A percentile compares a stretch with the other conserved stretches of the same genome.
Conservation (phyloP, 805 yeast genomes). For the Myxozyma neotropica region DNA sequence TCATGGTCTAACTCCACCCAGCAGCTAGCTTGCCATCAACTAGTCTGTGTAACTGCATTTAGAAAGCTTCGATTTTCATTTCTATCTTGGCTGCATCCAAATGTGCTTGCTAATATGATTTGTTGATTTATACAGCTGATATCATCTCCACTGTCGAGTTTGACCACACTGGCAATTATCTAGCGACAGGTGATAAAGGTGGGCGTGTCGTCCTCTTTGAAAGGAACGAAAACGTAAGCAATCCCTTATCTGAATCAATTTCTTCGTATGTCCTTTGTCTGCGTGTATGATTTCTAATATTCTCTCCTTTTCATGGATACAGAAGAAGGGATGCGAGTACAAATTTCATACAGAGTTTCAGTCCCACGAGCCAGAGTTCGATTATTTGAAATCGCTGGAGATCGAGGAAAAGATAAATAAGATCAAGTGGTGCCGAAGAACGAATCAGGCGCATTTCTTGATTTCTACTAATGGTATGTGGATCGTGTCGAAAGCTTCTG, state of each 20-base stretch:
- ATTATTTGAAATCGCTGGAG: slow-evolving; percentile 90
- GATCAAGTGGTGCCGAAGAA: slow-evolving; percentile 91
- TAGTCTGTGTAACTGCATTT: neutral
- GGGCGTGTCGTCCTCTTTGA: slow-evolving; percentile 97
- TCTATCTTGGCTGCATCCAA: neutral
- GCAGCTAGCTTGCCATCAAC: neutral
- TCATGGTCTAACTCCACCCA: neutral
- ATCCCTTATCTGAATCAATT: too few species aligned
- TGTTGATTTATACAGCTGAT: slow-evolving; percentile 58
- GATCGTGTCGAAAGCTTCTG: neutral
- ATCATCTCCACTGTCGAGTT: slow-evolving; percentile 96
- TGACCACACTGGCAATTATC: slow-evolving; percentile 88
- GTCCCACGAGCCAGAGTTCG: slow-evolving; percentile 98
- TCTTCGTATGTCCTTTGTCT: too few species aligned
- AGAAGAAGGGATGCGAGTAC: slow-evolving; percentile 80
- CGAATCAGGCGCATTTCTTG: slow-evolving; percentile 86
- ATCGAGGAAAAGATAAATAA: slow-evolving; percentile 98
- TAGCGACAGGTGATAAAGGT: slow-evolving; percentile 98
- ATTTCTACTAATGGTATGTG: slow-evolving; percentile 70
- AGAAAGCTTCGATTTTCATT: neutral
- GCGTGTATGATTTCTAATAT: neutral
- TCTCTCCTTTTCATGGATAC: neutral
- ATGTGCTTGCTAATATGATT: neutral
- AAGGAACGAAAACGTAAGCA: slow-evolving; percentile 59
- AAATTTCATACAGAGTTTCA: slow-evolving; percentile 96